Percentiles rank a stretch among this genome's conserved stretches.
Evolutionary conservation across 805 yeast genomes (phyloP).

Genomic region (Candida boidinii): DNA sequence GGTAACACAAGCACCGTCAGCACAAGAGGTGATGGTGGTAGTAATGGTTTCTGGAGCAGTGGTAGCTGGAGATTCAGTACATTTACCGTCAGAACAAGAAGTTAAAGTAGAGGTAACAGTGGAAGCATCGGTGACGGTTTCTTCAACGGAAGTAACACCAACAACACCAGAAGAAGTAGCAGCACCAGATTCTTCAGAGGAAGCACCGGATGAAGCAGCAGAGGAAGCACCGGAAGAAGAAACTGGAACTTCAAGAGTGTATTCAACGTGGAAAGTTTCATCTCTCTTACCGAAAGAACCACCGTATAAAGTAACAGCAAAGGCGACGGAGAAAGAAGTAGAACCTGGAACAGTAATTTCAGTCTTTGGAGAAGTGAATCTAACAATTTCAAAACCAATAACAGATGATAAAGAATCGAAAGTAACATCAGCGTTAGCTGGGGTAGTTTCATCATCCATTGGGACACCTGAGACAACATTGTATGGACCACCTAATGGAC

Average conservation of each 20-base stretch:
- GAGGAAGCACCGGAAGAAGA: constrained; percentile 1
- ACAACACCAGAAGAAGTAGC: not conserved
- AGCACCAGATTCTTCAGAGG: not conserved
- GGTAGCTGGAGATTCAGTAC: constrained; percentile 5
- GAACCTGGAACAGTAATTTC: constrained; percentile 11
- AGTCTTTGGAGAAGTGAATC: constrained; percentile 8
- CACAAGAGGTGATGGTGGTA: constrained; percentile 22
- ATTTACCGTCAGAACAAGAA: constrained; percentile 7
- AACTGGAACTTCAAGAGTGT: constrained; percentile 11
- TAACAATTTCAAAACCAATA: constrained; percentile 5
- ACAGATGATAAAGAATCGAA: constrained; percentile 4
- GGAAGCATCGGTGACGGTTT: constrained; percentile 2
- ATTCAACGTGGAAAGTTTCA: constrained; percentile 9
- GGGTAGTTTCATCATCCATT: constrained; percentile 8
- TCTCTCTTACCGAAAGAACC: constrained; percentile 10
- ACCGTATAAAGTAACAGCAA: constrained; percentile 10
- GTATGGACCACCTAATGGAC: not conserved
- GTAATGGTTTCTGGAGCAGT: constrained; percentile 18
- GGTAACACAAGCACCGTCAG: constrained; percentile 26
- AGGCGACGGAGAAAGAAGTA: constrained; percentile 11
- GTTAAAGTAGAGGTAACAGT: not conserved
- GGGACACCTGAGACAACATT: constrained; percentile 2
- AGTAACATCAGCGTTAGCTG: constrained; percentile 7
- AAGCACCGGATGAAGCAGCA: not conserved
- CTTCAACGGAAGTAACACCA: constrained; percentile 2